These are phyloP conservation scores for Trametes hirsuta DNA, from an alignment of 1,284 basidiomycete species.

Conservation along the genomic window DNA sequence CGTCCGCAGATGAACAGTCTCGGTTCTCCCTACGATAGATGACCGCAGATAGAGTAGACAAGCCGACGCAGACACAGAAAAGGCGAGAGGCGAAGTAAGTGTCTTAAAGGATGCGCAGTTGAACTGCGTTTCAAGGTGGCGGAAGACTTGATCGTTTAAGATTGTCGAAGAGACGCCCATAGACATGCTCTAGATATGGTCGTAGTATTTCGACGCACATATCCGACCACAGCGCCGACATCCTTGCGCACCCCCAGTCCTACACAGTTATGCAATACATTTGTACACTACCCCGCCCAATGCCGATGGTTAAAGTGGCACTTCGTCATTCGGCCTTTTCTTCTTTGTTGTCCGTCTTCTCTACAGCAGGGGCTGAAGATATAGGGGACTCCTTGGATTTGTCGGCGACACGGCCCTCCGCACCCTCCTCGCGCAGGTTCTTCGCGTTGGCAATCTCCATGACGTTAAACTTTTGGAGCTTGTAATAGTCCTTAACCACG, in stretches of 20 bases:
- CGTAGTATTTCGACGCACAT: too few relatives aligned
- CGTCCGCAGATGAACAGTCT: too few relatives aligned
- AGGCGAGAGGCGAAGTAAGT: neutral
- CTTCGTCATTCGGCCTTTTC: neutral
- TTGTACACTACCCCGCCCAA: too few relatives aligned
- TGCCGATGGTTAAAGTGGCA: too few relatives aligned
- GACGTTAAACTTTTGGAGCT: conserved; percentile 73
- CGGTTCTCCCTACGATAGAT: too few relatives aligned
- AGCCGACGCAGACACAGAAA: too few relatives aligned
- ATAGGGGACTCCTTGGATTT: conserved; percentile 1
- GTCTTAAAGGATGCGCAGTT: neutral
- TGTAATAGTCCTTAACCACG: conserved; percentile 71
- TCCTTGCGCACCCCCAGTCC: too few relatives aligned
- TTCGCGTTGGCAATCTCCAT: conserved; percentile 60
- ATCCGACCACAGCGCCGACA: too few relatives aligned
- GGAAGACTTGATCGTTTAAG: conserved; percentile 3
- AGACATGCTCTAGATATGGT: neutral
- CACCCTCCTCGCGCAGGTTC: conserved; percentile 30
- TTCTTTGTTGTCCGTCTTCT: neutral
- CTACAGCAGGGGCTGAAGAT: neutral
- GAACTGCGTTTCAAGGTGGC: neutral
- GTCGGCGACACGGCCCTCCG: conserved; percentile 23
- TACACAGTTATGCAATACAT: too few relatives aligned
- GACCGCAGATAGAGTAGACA: too few relatives aligned
- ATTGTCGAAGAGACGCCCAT: conserved; percentile 7